Conservation (phyloP, 176 grass and related monocot species). For the Raddia guianensis region DNA sequence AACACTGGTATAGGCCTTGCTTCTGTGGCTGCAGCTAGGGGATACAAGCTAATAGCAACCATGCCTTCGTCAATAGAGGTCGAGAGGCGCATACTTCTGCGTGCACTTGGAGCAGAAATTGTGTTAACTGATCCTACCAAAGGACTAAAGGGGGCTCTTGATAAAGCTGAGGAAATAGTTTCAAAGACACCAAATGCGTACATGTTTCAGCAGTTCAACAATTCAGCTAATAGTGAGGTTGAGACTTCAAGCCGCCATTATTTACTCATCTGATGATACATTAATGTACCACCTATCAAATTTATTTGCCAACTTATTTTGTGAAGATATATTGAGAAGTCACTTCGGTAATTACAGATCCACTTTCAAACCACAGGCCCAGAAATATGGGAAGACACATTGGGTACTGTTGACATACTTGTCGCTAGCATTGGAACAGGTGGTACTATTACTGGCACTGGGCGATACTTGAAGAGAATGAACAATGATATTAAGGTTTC, state of each 20-base stretch:
- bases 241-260: conserved; percentile 24
- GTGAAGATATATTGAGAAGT: conserved; percentile 55
- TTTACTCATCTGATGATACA: conserved; percentile 24
- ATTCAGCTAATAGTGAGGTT: conserved; percentile 80
- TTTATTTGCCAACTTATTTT: conserved; percentile 39
- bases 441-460: conserved; percentile 81
- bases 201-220: conserved; percentile 95
- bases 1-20: conserved; percentile 80
- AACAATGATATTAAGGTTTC: conserved; percentile 83
- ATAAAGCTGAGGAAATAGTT: conserved; percentile 88
- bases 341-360: conserved; percentile 89
- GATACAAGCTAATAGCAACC: conserved; percentile 87
- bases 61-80: conserved; percentile 87
- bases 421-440: conserved; percentile 97
- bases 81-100: conserved; percentile 73
- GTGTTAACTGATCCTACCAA: conserved; percentile 79
- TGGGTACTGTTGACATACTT: conserved; percentile 90
- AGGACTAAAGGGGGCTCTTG: conserved; percentile 85
- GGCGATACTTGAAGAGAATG: conserved; percentile 87
- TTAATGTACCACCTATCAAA: conserved; percentile 18
- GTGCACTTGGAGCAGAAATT: conserved; percentile 80
- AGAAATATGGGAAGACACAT: conserved; percentile 97
- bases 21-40: conserved; percentile 84
- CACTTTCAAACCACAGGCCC: conserved; percentile 99
- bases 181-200: conserved; percentile 62